Evolutionary conservation across 2,329 filamentous ascomycete genomes (phyloP), one percentile per base, ranked within the genome.

Genomic region (Podosphaera leucotricha): DNA sequence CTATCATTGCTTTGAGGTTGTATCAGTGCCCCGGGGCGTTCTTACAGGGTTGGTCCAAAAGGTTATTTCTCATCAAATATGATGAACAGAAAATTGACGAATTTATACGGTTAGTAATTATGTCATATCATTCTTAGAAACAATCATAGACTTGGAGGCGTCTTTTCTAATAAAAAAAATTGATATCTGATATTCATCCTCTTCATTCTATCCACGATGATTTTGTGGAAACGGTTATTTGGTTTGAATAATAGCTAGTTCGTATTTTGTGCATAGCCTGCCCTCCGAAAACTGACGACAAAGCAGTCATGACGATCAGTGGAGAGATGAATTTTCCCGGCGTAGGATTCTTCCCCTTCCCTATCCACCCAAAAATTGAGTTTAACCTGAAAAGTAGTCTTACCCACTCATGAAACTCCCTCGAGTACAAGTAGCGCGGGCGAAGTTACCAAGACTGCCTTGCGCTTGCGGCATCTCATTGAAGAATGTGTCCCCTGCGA

Each of bases 401-500:
- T 86, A 2, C 78, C 80, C 1, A 66, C 64, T 13, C 66, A 66
- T 52, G 66, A 73, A 51, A 68, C 71, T 11, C 58, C 66, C 1
- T 61, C 74, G 37, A 76, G 81, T 10, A 75, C 80, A 22, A 75
- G 87, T 30, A 72, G 82, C 1, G 68, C 86, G 11, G 67, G 71
- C 47, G 79, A 90, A 54, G 86, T 94, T 48, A 94, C 87, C 48
- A 86, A 86, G 58, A 70, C 92, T 45, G 87, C 86, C 21, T 71
- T 98, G 15, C 82, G 85, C 46, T 67, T 98, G 50, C 92, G 87
- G 54, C 84, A 92, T 58, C 75, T 93, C 53, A 76, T 98, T 54
- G 85, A 93, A 61, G 73, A 85, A 58, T 78, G 85, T 45, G 73
- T 98, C 21, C 82, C 87, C 1, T 94, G 83, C 64, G 90, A 98